phyloP scores from a whole-genome alignment of 2,329 filamentous ascomycete genomes.

The Ascochyta viciae-villosae region DNA sequence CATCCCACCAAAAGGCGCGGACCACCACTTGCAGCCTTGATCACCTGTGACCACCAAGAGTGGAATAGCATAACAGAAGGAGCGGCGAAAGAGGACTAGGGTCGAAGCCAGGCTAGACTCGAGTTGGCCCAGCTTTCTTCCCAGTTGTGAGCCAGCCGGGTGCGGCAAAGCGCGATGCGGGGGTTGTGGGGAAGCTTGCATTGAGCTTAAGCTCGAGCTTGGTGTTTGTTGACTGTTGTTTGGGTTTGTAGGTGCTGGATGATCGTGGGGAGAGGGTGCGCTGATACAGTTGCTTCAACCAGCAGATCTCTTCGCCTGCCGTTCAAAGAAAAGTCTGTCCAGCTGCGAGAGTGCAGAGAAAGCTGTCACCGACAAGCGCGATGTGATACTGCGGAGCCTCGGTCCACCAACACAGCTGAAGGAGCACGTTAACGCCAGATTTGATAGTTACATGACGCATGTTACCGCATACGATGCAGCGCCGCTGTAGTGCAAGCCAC shows the following conservation, averaged over 20 bases:
- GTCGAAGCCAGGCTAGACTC: constrained; percentile 17
- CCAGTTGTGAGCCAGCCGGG: not conserved
- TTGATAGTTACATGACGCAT: too few species aligned
- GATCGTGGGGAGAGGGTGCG: not conserved
- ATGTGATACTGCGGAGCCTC: not conserved
- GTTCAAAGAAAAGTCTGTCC: too few species aligned
- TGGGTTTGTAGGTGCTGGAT: not conserved
- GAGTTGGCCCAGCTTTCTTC: constrained; percentile 15
- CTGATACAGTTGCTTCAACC: too few species aligned
- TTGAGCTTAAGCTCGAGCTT: not conserved
- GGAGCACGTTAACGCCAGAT: too few species aligned
- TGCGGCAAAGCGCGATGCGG: constrained; percentile 14
- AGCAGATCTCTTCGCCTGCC: too few species aligned
- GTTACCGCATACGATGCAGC: too few species aligned
- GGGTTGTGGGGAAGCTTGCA: constrained; percentile 13
- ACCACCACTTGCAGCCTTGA: too few species aligned
- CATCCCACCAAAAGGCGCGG: too few species aligned
- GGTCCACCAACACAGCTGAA: too few species aligned
- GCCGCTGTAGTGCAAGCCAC: constrained; percentile 12
- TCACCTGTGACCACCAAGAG: too few species aligned
- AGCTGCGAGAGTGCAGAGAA: not conserved
- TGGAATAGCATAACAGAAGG: constrained; percentile 4
- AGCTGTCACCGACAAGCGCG: constrained; percentile 7
- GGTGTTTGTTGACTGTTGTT: not conserved
- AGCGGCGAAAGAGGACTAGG: constrained; percentile 13